A percentile compares a stretch with the other conserved stretches of the same genome.
Conservation (phyloP, 2,329 filamentous ascomycete genomes). For the Colletotrichum sp. region DNA sequence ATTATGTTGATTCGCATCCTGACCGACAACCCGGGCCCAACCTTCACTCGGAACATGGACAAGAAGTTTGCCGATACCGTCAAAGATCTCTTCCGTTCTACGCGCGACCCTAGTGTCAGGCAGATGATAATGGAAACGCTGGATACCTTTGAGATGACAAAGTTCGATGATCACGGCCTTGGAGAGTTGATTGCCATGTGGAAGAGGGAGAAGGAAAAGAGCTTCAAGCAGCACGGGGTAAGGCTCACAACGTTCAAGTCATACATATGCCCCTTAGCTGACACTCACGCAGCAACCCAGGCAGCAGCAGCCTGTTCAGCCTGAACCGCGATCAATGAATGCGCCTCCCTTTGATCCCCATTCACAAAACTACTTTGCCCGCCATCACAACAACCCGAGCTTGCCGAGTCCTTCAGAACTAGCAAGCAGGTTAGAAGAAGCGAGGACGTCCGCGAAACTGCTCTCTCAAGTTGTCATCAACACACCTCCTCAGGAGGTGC, state of each 20-base stretch:
- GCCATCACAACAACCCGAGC: constrained; percentile 50
- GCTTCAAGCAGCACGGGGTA: constrained; percentile 56
- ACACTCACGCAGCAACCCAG: neutral
- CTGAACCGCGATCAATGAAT: constrained; percentile 43
- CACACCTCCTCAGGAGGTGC: constrained; percentile 76
- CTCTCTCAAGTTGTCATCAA: constrained; percentile 91
- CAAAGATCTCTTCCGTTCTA: constrained; percentile 75
- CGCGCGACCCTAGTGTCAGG: constrained; percentile 76
- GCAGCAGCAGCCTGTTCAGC: constrained; percentile 11
- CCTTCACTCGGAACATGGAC: constrained; percentile 91
- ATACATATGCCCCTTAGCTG: neutral
- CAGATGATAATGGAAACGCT: constrained; percentile 89
- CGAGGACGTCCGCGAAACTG: constrained; percentile 86
- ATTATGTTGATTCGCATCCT: constrained; percentile 95
- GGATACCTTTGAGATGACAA: constrained; percentile 75
- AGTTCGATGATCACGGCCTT: constrained; percentile 76
- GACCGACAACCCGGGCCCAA: constrained; percentile 86
- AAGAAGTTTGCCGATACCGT: constrained; percentile 79
- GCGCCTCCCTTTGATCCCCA: constrained; percentile 47
- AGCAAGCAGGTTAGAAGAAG: constrained; percentile 84
- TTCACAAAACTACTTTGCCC: constrained; percentile 63
- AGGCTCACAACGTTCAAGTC: constrained; percentile 28
- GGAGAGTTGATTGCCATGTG: constrained; percentile 81
- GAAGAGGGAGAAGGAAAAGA: constrained; percentile 81
- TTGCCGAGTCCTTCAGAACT: constrained; percentile 78